phyloP scores from a whole-genome alignment of 441 rosid genomes.

The Mallotus japonicus region DNA sequence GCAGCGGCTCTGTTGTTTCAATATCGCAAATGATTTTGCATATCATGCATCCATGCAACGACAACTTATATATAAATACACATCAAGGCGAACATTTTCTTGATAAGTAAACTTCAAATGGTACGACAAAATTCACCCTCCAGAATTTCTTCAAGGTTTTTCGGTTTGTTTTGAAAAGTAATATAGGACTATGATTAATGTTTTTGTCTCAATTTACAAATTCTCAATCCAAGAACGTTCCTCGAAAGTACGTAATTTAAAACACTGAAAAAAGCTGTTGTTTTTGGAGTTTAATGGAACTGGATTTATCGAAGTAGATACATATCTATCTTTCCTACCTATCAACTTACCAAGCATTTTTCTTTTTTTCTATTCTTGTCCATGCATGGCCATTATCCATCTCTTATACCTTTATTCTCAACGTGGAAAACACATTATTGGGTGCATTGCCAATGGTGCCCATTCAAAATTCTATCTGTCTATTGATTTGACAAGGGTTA shows the following conservation, averaged over 20 bases:
- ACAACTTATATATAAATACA: too few relatives aligned
- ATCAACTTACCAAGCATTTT: neutral
- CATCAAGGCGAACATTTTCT: neutral
- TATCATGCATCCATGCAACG: too few relatives aligned
- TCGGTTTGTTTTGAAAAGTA: neutral
- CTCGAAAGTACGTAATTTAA: conserved; percentile 13
- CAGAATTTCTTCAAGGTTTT: neutral
- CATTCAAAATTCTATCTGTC: neutral
- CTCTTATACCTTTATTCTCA: neutral
- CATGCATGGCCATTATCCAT: neutral
- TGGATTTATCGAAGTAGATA: neutral
- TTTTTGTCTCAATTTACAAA: neutral
- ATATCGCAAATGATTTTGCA: too few relatives aligned
- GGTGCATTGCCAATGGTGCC: neutral
- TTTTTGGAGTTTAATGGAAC: neutral
- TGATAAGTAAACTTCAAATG: neutral
- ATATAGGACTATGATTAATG: neutral
- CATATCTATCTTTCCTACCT: neutral
- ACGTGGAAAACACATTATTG: conserved; percentile 4
- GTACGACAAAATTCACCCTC: too few relatives aligned
- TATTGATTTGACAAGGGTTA: neutral
- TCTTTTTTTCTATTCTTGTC: neutral
- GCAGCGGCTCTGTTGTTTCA: too few relatives aligned
- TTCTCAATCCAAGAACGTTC: conserved; percentile 15
- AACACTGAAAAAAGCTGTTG: too few relatives aligned